Evolutionary conservation across 768 basidiomycete genomes (phyloP).

Genomic region (Austroboletus festivus): DNA sequence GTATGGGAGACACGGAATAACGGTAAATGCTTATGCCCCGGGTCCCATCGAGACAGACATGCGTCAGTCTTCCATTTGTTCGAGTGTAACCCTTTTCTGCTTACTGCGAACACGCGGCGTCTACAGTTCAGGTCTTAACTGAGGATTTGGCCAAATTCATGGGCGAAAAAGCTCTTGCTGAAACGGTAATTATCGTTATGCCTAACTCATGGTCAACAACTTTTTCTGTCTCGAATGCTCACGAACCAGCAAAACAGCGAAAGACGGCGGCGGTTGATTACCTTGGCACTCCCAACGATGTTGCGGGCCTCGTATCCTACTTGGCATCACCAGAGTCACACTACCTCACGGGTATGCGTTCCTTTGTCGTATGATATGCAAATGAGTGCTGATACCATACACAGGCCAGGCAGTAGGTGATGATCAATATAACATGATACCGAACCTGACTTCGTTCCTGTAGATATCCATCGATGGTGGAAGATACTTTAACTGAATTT

Average conservation of each 20-base stretch:
- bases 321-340: conserved; percentile 33
- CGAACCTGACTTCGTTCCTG: neutral
- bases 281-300: conserved; percentile 27
- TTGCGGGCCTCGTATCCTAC: conserved; percentile 37
- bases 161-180: conserved; percentile 11
- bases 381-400: neutral
- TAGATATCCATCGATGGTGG: conserved; percentile 29
- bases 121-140: conserved; percentile 17
- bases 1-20: conserved; percentile 30
- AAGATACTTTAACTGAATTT: conserved; percentile 24
- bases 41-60: conserved; percentile 28
- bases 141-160: conserved; percentile 7
- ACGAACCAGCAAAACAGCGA: conserved; percentile 8
- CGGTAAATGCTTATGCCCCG: conserved; percentile 35
- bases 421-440: neutral
- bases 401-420: conserved; percentile 27
- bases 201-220: too few relatives aligned
- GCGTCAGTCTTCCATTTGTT: conserved; percentile 28
- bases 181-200: conserved; percentile 9
- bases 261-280: conserved; percentile 18
- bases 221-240: neutral
- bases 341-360: conserved; percentile 36
- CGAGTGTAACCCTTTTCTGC: too few relatives aligned
- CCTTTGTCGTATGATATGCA: neutral
- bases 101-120: neutral